phyloP scores from a whole-genome alignment of 139 green algal genomes.

The Desmodesmus armatus region DNA sequence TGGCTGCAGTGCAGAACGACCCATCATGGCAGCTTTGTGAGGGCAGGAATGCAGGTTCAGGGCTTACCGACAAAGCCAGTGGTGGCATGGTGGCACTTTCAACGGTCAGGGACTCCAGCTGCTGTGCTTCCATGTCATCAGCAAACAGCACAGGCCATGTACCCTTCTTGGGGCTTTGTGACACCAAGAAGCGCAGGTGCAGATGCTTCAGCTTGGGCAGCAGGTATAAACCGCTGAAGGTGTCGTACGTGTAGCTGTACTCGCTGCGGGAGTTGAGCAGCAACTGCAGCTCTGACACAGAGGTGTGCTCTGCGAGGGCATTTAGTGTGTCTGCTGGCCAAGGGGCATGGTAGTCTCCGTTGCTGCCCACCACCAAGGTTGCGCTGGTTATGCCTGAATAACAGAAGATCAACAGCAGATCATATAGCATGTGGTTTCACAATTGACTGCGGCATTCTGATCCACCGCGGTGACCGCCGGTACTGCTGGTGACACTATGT shows the following conservation, averaged over 20 bases:
- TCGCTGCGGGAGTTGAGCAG: conserved; percentile 22
- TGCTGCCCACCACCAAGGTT: neutral
- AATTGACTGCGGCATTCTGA: too few relatives aligned
- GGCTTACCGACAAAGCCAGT: conserved; percentile 11
- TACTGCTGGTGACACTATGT: too few relatives aligned
- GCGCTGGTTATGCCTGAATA: conserved; percentile 7
- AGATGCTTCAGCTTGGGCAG: conserved; percentile 1
- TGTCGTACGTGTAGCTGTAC: neutral
- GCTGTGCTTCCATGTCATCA: conserved; percentile 9
- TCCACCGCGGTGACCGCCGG: too few relatives aligned
- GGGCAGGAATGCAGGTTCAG: neutral
- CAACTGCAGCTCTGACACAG: conserved; percentile 15
- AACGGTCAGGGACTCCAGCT: neutral
- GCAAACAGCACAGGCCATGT: conserved; percentile 26
- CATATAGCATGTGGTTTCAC: too few relatives aligned
- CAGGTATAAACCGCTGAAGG: neutral
- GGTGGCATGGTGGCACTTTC: neutral
- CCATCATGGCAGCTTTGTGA: too few relatives aligned
- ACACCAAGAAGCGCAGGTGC: neutral
- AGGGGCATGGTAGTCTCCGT: neutral
- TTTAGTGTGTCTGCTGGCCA: neutral
- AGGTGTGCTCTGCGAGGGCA: conserved; percentile 7
- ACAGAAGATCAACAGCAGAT: too few relatives aligned
- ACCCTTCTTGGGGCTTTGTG: conserved; percentile 19
- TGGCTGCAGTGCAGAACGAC: too few relatives aligned